Evolutionary conservation across 306 rosid genomes (phyloP), one percentile per base, ranked within the genome.

Genomic region (Delonix regia): DNA sequence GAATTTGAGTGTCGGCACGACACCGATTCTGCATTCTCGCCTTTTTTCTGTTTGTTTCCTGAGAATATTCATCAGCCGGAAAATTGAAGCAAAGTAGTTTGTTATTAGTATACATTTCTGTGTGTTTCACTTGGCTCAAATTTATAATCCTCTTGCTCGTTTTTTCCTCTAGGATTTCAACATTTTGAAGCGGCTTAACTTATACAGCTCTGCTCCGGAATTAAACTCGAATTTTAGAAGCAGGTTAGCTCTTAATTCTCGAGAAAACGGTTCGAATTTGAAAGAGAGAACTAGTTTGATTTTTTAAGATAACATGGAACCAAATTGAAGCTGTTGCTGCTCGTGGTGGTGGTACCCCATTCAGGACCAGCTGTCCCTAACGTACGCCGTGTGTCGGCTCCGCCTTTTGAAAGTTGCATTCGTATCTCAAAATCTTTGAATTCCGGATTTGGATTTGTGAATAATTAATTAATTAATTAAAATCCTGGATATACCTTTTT

Each of bases 341-440:
- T 8, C 62, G n/a, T n/a, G n/a, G n/a, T n/a, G n/a, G n/a, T n/a
- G n/a, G n/a, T n/a, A n/a, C n/a, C n/a, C n/a, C n/a, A n/a, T n/a
- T n/a, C n/a, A n/a, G n/a, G n/a, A 85, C 85, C 82, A 79, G 89
- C 85, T 85, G 79, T 84, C 79, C 24, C 78, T 76, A 78, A 48
- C 71, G 16, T 81, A 33, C 78, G 61, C 77, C 78, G 52, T 49
- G 78, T 64, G 44, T 77, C 71, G 5, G 27, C 27, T 27, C 21
- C 55, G 55, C 4, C 1, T 56, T 11, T 30, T 30, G 33, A 28
- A 67, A 78, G 27, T 27, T 30, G 33, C 33, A 1, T 30, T 30
- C 33, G 33, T 30, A 30, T 30, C 33, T 16, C 16, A 0, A 76
- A 78, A 60, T 41, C 78, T 60, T 60, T 56, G n/a, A 51, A 19